These are phyloP conservation scores for Pyrenochaeta sp. DNA, from an alignment of 2,329 filamentous ascomycete genomes.

Conservation along the genomic window DNA sequence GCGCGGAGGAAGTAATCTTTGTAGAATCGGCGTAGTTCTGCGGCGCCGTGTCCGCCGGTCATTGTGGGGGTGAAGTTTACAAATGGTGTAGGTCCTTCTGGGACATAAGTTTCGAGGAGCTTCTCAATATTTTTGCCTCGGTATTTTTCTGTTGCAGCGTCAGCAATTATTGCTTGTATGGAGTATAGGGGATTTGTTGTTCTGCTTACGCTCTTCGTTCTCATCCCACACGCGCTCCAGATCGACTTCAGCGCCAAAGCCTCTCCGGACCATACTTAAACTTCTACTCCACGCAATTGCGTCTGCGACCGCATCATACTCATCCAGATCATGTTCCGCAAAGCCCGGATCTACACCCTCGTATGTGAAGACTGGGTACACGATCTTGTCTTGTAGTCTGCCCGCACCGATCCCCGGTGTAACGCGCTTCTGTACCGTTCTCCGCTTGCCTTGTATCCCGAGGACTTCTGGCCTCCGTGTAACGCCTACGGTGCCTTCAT, in stretches of 20 bases:
- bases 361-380: conserved; percentile 63
- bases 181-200: background rate
- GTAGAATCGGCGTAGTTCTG: conserved; percentile 63
- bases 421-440: conserved; percentile 58
- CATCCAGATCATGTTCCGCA: conserved; percentile 73
- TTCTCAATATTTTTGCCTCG: conserved; percentile 47
- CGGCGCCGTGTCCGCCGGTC: conserved; percentile 54
- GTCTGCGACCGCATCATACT: conserved; percentile 70
- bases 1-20: conserved; percentile 62
- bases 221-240: conserved; percentile 57
- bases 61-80: conserved; percentile 56
- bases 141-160: conserved; percentile 40
- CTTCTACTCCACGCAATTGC: conserved; percentile 75
- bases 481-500: conserved; percentile 59
- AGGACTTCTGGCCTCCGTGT: conserved; percentile 59
- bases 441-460: conserved; percentile 62
- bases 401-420: conserved; percentile 62
- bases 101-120: conserved; percentile 49
- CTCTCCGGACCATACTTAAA: conserved; percentile 66
- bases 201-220: conserved; percentile 44
- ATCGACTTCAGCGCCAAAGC: conserved; percentile 62
- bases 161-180: background rate
- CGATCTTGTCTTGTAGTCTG: conserved; percentile 52
- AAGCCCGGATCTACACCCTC: conserved; percentile 69
- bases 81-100: conserved; percentile 44